Base-by-base conservation (phyloP, 1,284 basidiomycete genomes). In the Singerocomus rubriflavus region DNA sequence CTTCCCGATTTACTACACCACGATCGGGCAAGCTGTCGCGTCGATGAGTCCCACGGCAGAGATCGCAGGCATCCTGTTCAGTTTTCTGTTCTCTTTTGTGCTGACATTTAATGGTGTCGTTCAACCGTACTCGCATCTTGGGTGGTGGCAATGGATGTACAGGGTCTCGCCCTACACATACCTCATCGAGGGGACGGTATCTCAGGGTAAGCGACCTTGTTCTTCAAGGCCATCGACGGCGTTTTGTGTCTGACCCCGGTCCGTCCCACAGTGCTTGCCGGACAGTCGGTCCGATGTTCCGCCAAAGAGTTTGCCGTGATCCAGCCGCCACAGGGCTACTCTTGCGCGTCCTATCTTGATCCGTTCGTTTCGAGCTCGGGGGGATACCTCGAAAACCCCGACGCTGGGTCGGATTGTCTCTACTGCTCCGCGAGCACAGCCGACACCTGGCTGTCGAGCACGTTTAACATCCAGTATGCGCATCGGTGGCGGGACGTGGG, bases 101-200 rank as follows among this genome's bases (percentile, higher is more conserved):
- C 58, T 87, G 44, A 79, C 75, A 3, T 89, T 89, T 13, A 79
- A 84, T 53, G 84, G 84, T 57, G 81, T 85, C 25, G 55, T 86
- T 43, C 84, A 87, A 63, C 84, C 84, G 0, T 86, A 73, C 69
- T 61, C 73, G 6, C 66, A 75, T 13, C 78, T 91, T 6, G 84
- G 82, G 6, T 91, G 88, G 84, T 91, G 88, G 89, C 73, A 73
- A 56, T 93, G 89, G 85, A 88, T 91, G 84, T 89, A 92, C 64
- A 79, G 76, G 39, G 63, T 88, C 13, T 89, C 87, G 3, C 91
- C 91, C 0, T 91, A 84, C 71, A 89, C 88, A 0, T 88, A 86
- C 60, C 68, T 86, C 33, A 69, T 82, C 50, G 83, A 85, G 60
- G 82, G 76, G 27, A 60, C 84, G 31, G 60, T 81, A 26, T 77